phyloP scores from a whole-genome alignment of 495 filamentous ascomycete species.

The Hyaloscypha bicolor region DNA sequence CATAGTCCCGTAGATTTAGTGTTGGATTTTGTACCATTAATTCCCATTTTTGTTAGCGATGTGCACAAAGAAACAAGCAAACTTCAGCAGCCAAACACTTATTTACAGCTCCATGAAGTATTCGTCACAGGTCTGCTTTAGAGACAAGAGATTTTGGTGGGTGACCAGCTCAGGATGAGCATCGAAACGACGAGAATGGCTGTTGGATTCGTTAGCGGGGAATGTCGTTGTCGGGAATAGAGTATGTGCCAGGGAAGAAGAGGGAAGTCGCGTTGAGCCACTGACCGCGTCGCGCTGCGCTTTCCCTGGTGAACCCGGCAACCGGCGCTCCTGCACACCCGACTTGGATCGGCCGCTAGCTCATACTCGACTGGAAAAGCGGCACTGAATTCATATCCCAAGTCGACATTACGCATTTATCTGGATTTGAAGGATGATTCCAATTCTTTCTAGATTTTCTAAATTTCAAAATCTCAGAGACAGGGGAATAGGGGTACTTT shows the following conservation, averaged over 20 bases:
- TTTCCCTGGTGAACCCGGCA: too few species aligned
- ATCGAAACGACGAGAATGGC: neutral
- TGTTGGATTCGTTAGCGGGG: constrained; percentile 2
- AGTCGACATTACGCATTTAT: too few species aligned
- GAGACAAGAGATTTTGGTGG: constrained; percentile 8
- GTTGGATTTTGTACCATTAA: constrained; percentile 29
- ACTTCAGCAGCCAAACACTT: constrained; percentile 24
- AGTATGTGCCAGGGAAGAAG: neutral
- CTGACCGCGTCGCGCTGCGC: too few species aligned
- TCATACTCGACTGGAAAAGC: too few species aligned
- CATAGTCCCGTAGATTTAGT: neutral
- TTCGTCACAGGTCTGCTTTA: constrained; percentile 8
- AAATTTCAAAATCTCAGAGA: too few species aligned
- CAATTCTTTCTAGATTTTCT: too few species aligned
- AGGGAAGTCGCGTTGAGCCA: too few species aligned
- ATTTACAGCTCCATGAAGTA: constrained; percentile 20
- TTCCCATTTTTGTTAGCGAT: constrained; percentile 33
- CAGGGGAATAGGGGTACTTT: too few species aligned
- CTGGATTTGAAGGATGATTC: too few species aligned
- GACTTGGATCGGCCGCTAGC: too few species aligned
- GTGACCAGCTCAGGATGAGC: neutral
- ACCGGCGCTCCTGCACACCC: too few species aligned
- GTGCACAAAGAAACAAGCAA: constrained; percentile 24
- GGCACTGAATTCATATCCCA: too few species aligned
- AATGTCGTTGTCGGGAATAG: neutral